Conservation (phyloP, 2,329 filamentous ascomycete genomes). For the Cytospora piceae region DNA sequence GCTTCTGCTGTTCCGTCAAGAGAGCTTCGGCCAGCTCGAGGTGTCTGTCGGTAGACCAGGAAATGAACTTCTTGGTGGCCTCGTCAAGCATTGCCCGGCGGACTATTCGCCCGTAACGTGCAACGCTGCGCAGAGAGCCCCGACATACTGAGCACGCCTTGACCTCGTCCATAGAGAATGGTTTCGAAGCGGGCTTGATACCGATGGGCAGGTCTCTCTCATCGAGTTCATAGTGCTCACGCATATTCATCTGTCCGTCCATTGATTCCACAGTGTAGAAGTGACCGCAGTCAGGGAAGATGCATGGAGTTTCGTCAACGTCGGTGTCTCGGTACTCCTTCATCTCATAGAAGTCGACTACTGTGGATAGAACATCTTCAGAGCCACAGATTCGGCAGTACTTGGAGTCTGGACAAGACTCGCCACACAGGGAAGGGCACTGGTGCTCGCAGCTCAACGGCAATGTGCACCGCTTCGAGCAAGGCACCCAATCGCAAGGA, state of each 20-base stretch:
- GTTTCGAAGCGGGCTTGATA: slow-evolving; percentile 43
- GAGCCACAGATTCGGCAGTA: slow-evolving; percentile 63
- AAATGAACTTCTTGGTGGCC: slow-evolving; percentile 66
- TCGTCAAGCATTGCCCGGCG: slow-evolving; percentile 64
- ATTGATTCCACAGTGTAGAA: slow-evolving; percentile 62
- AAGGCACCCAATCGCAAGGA: slow-evolving; percentile 70
- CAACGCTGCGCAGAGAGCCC: slow-evolving; percentile 58
- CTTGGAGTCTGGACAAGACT: slow-evolving; percentile 54
- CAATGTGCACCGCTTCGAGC: slow-evolving; percentile 60
- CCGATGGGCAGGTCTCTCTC: slow-evolving; percentile 39
- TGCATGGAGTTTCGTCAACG: slow-evolving; percentile 61
- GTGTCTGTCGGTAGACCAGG: slow-evolving; percentile 48
- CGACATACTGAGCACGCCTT: slow-evolving; percentile 64
- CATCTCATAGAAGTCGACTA: slow-evolving; percentile 62
- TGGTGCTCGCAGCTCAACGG: slow-evolving; percentile 61
- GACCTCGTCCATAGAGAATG: slow-evolving; percentile 54
- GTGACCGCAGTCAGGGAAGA: slow-evolving; percentile 67
- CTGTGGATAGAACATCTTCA: slow-evolving; percentile 46
- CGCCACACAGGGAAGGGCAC: slow-evolving; percentile 68
- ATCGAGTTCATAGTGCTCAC: slow-evolving; percentile 51
- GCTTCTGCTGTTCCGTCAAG: slow-evolving; percentile 31
- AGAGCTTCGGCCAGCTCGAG: slow-evolving; percentile 45
- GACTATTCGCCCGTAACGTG: slow-evolving; percentile 65
- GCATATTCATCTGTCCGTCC: slow-evolving; percentile 63
- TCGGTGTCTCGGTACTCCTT: slow-evolving; percentile 60